Percentiles rank a stretch among this genome's conserved stretches.
These are phyloP conservation scores for Sphaerulina musiva DNA, from an alignment of 2,329 filamentous ascomycete genomes.

Conservation along the genomic window DNA sequence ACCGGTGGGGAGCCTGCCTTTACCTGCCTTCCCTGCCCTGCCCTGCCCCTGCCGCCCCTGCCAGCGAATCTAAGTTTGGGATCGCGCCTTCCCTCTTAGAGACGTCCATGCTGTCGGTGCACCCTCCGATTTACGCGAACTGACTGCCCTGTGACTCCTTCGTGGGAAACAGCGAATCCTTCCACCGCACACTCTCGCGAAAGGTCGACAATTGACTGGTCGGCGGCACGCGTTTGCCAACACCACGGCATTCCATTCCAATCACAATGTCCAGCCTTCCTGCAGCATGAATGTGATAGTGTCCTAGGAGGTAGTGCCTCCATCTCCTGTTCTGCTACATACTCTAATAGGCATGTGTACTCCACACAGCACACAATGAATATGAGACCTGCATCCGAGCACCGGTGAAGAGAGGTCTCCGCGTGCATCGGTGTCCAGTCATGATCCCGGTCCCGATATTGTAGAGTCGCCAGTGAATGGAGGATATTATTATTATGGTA, in stretches of 20 bases:
- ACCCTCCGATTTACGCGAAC: not conserved
- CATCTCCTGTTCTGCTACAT: not conserved
- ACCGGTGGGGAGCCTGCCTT: no score
- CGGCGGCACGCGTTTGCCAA: not conserved
- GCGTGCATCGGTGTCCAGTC: conserved; percentile 4
- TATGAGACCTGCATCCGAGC: conserved; percentile 9
- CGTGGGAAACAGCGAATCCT: not conserved
- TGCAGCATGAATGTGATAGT: no score
- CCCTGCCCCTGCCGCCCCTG: not conserved
- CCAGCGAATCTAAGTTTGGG: conserved; percentile 11
- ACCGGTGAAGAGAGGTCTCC: conserved; percentile 11
- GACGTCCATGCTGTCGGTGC: not conserved
- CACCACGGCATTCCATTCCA: not conserved
- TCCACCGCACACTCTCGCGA: conserved; percentile 5
- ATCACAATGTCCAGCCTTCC: not conserved
- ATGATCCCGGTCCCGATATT: not conserved
- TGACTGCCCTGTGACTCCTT: not conserved
- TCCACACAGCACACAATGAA: not conserved
- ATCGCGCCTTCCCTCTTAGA: conserved; percentile 3
- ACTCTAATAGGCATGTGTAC: not conserved
- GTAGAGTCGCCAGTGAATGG: conserved; percentile 4
- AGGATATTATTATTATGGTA: conserved; percentile 2
- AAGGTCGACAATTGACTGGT: not conserved
- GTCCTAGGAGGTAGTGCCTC: no score
- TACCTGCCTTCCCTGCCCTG: no score